phyloP scores from a whole-genome alignment of 805 yeast species.

The Ogataea naganishii region DNA sequence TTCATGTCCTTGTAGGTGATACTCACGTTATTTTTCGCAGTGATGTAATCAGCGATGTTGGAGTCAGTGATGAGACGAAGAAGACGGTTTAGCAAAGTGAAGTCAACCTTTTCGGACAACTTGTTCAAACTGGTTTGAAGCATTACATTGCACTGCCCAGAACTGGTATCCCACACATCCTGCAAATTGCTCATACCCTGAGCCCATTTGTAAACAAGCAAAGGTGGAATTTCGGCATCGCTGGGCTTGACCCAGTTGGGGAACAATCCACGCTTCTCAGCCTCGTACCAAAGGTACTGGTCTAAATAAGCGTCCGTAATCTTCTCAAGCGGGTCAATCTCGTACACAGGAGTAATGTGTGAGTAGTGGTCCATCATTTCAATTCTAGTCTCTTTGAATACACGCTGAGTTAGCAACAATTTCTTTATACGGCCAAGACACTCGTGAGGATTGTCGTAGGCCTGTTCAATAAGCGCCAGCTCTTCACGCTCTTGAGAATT shows the following conservation, averaged over 20 bases:
- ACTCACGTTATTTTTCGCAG: constrained; percentile 80
- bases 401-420: constrained; percentile 76
- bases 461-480: constrained; percentile 86
- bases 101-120: constrained; percentile 78
- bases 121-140: constrained; percentile 67
- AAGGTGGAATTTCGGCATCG: constrained; percentile 88
- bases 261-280: constrained; percentile 75
- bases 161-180: constrained; percentile 67
- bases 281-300: constrained; percentile 94
- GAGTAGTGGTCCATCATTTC: constrained; percentile 91
- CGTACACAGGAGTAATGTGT: constrained; percentile 76
- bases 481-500: constrained; percentile 89
- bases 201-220: constrained; percentile 88
- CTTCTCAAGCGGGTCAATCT: constrained; percentile 86
- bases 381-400: constrained; percentile 79
- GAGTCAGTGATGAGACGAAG: constrained; percentile 79
- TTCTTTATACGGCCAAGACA: constrained; percentile 78
- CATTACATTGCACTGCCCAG: constrained; percentile 77
- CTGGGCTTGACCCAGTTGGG: constrained; percentile 97
- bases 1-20: constrained; percentile 90
- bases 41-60: constrained; percentile 87
- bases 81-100: constrained; percentile 76
- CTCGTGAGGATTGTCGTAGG: constrained; percentile 95
- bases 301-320: constrained; percentile 94
- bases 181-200: constrained; percentile 79